Evolutionary conservation across 169 alveolate species (phyloP).

Genomic region (Plasmodium relictum): DNA sequence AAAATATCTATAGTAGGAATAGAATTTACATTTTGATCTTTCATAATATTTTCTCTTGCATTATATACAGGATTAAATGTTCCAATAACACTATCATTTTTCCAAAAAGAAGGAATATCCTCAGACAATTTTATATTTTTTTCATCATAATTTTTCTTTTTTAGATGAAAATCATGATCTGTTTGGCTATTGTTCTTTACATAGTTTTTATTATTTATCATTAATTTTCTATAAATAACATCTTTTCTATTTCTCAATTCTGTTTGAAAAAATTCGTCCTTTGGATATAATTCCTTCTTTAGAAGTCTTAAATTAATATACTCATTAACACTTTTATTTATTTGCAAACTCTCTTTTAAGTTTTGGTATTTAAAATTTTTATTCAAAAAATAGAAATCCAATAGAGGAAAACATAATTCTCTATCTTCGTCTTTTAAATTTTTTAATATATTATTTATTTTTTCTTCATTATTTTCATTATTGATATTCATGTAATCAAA

Average conservation of each 20-base stretch:
- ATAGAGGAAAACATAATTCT: slow-evolving; percentile 56
- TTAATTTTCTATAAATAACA: slow-evolving; percentile 14
- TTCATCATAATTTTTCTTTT: background rate
- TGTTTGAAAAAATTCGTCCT: slow-evolving; percentile 29
- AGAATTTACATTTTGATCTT: slow-evolving; percentile 69
- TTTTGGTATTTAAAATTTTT: slow-evolving; percentile 57
- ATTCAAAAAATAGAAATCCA: slow-evolving; percentile 67
- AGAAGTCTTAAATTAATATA: slow-evolving; percentile 55
- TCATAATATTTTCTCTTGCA: slow-evolving; percentile 53
- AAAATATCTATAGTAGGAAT: slow-evolving; percentile 82
- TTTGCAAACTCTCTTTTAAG: slow-evolving; percentile 52
- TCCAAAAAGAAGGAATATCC: slow-evolving; percentile 38
- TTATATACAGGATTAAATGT: slow-evolving; percentile 72
- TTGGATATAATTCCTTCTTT: slow-evolving; percentile 46
- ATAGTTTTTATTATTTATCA: background rate
- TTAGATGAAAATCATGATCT: background rate
- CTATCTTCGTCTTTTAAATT: slow-evolving; percentile 56
- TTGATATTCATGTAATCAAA: slow-evolving; percentile 10
- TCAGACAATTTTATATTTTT: background rate
- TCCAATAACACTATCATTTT: slow-evolving; percentile 20
- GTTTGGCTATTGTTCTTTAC: background rate
- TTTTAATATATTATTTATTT: slow-evolving; percentile 63
- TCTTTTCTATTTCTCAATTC: slow-evolving; percentile 8
- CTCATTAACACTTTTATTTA: slow-evolving; percentile 50
- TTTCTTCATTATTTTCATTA: slow-evolving; percentile 23